Conservation (phyloP, 208 protist species). For the Leishmania martiniquensis region DNA sequence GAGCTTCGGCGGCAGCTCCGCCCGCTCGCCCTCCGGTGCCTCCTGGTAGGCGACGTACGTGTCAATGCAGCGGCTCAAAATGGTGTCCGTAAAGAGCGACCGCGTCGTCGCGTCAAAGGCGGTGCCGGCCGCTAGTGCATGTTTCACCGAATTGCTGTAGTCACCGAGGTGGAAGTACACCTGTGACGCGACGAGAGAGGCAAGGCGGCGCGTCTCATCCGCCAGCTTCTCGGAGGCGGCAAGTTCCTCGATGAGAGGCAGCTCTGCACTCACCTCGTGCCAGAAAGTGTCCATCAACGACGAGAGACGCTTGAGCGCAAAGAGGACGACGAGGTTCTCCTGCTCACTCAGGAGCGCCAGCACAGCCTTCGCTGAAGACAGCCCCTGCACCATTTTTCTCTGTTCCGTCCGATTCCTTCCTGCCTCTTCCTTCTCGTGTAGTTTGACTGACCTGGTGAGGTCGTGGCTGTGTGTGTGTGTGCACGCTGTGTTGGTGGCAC, state of each 20-base stretch:
- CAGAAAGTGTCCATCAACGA: conserved; percentile 88
- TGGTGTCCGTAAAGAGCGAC: conserved; percentile 88
- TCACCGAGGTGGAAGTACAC: conserved; percentile 99
- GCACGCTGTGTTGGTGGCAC: too few relatives aligned
- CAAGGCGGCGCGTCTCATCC: conserved; percentile 72
- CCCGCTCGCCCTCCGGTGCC: conserved; percentile 29
- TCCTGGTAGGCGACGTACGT: conserved; percentile 90
- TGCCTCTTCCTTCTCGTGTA: not conserved
- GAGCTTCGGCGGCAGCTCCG: conserved; percentile 77
- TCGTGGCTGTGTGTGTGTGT: not conserved
- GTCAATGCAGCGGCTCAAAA: conserved; percentile 96
- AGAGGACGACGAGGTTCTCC: conserved; percentile 73
- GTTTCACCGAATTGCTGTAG: conserved; percentile 95
- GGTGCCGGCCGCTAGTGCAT: conserved; percentile 94
- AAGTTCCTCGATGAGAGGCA: conserved; percentile 87
- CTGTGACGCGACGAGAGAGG: conserved; percentile 94
- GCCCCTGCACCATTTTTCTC: conserved; percentile 41
- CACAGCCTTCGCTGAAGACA: conserved; percentile 86
- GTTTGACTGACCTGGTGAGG: not conserved
- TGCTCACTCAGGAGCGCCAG: conserved; percentile 77
- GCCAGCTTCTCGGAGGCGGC: conserved; percentile 57
- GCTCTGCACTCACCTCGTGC: conserved; percentile 85
- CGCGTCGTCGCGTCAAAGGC: conserved; percentile 93
- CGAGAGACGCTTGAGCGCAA: conserved; percentile 77
- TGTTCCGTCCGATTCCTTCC: conserved; percentile 1